Evolutionary conservation across 257 asterid genomes (phyloP), one percentile per base, ranked within the genome.

Genomic region (Petrea volubilis): DNA sequence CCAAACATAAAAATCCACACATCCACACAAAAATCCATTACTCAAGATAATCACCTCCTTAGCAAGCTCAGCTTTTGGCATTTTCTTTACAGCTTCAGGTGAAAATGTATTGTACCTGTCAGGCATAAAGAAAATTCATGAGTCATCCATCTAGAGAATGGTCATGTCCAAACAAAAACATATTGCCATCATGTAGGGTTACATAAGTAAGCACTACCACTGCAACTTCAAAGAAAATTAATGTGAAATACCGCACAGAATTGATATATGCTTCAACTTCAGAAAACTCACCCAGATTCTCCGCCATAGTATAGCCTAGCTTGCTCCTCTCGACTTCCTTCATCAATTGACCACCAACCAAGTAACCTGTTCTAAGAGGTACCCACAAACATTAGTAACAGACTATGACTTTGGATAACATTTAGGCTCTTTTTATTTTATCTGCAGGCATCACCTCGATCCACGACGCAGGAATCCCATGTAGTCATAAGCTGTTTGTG

Each of bases 301-400:
- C 79, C 86, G 1, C 89, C 80, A 77, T 58, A 83, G 74, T 87
- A 94, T 41, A 94, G 79, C 58, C 93, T 93, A 68, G 99, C 99
- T 78, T 88, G 90, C 81, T 94, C 99, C 81, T 91, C 97, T 64
- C 82, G 88, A 75, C 99, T 91, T 69, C 90, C 87, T 89, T 91
- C 97, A 72, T 94, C 99, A 63, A 94, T 91, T 27, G 99, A 94
- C 99, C 99, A 94, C 97, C 97, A 94, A 58, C 99, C 99, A 60
- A 94, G 73, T 51, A 89, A 87, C 88, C 97, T 91, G 85, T 68
- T 70, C 64, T 5, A 14, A 75, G 55, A 67, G 52, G 74, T 46
- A 56, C 55, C 66, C 49, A 62, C 79, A 15, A 65, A 73, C 5
- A 5, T 67, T 70, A 57, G 12, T 6, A 60, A 71, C 12, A 27